Evolutionary conservation across 2,329 filamentous ascomycete genomes (phyloP).

Genomic region (Ambrosiella beaveri): DNA sequence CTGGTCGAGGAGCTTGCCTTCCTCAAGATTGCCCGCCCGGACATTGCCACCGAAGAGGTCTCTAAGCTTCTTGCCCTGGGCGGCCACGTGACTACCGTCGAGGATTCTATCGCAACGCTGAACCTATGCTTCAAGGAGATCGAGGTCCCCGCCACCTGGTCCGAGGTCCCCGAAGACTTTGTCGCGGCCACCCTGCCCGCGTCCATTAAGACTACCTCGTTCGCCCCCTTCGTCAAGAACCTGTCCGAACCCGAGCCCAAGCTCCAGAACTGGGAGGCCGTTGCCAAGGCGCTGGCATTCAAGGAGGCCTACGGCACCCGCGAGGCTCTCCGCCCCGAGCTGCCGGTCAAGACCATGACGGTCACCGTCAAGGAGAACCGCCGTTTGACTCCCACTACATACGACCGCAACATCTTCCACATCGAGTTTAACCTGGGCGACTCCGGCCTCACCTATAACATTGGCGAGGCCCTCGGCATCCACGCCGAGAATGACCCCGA

Average conservation of each 20-base stretch:
- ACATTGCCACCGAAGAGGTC: constrained; percentile 42
- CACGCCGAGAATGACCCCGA: constrained; percentile 81
- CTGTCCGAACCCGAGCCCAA: constrained; percentile 48
- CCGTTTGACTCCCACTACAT: constrained; percentile 68
- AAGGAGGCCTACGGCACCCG: constrained; percentile 80
- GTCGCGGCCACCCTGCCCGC: constrained; percentile 26
- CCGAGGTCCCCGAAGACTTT: constrained; percentile 34
- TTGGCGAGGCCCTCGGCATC: constrained; percentile 90
- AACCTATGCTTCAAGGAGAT: constrained; percentile 52
- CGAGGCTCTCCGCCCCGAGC: constrained; percentile 62
- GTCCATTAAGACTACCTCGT: constrained; percentile 62
- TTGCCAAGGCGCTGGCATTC: constrained; percentile 76
- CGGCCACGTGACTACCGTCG: constrained; percentile 8
- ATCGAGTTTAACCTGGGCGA: constrained; percentile 93
- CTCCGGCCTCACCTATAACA: constrained; percentile 87
- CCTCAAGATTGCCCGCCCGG: constrained; percentile 55
- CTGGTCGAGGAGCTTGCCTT: constrained; percentile 68
- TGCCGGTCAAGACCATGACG: constrained; percentile 68
- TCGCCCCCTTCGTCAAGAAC: constrained; percentile 59
- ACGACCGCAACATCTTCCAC: constrained; percentile 99
- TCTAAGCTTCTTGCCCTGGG: constrained; percentile 42
- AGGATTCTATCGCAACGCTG: constrained; percentile 8
- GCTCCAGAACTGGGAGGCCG: constrained; percentile 63
- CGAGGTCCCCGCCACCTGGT: constrained; percentile 67
- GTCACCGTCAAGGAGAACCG: constrained; percentile 92